Base-by-base conservation (phyloP, 139 green algal genomes). In the Haematococcus lacustris region DNA sequence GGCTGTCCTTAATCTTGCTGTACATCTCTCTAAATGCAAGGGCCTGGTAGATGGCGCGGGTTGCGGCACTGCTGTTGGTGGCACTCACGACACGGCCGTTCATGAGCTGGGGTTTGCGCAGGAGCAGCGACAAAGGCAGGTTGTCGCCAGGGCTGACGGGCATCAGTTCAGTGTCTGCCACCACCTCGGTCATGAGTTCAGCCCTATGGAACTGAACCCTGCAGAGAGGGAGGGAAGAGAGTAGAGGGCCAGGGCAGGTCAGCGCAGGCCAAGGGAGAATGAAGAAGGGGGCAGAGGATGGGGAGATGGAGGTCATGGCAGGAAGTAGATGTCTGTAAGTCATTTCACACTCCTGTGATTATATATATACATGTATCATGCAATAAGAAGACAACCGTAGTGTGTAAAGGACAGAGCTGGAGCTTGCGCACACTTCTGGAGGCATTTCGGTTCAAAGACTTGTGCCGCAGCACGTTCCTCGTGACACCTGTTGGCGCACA, bases 111-210 rank as follows among this genome's bases (percentile, higher is more conserved):
- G n/a, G n/a, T n/a, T n/a, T n/a, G n/a, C n/a, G n/a, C n/a, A n/a
- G n/a, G n/a, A n/a, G n/a, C n/a, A n/a, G n/a, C n/a, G n/a, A n/a
- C n/a, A n/a, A n/a, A 30, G 83, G 80, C 43, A 86, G 67, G 72
- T 68, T 76, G 6, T 86, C 80, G 51, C 51, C 32, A 3, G 88
- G 86, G 65, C 92, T 80, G 1, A 77, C 35, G 0, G 89, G 87
- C 83, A 91, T 89, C 21, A 94, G 74, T 66, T 91, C 85, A 21
- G 85, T 80, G 78, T 94, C 90, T 1, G 66, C 68, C 5, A 97
- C 83, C 53, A 93, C 76, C 84, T 97, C 86, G 32, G 92, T 89
- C n/a, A 87, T 83, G 43, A 98, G 86, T 70, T 97, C 88, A 21
- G 74, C 76, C 57, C 86, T 62, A 64, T 92, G 81, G 78, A 97